Percentiles rank a stretch among this genome's conserved stretches.
phyloP scores from a whole-genome alignment of 1,284 basidiomycete species.

The Moesziomyces antarcticus region DNA sequence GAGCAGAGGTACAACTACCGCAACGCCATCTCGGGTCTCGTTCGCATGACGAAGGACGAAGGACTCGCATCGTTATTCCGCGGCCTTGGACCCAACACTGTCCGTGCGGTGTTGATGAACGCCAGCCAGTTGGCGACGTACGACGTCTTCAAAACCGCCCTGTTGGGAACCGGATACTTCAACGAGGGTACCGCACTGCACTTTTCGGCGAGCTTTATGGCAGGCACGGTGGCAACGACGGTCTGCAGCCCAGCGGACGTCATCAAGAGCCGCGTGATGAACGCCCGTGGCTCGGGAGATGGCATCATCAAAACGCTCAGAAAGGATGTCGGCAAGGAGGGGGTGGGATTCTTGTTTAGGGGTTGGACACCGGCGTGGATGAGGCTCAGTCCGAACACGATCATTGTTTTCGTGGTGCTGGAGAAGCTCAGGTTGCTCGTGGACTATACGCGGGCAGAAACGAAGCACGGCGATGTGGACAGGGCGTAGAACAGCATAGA shows the following conservation, averaged over 20 bases:
- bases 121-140: slow-evolving; percentile 68
- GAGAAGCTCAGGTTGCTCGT: slow-evolving; percentile 60
- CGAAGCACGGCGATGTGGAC: neutral
- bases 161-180: slow-evolving; percentile 68
- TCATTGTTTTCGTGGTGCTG: slow-evolving; percentile 64
- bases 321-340: slow-evolving; percentile 64
- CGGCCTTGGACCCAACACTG: slow-evolving; percentile 71
- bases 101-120: slow-evolving; percentile 72
- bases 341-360: slow-evolving; percentile 71
- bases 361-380: slow-evolving; percentile 73
- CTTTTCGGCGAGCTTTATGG: slow-evolving; percentile 70
- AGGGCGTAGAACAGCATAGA: slow-evolving; percentile 5
- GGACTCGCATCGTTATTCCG: slow-evolving; percentile 69
- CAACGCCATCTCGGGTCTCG: slow-evolving; percentile 70
- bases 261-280: slow-evolving; percentile 71
- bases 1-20: slow-evolving; percentile 63
- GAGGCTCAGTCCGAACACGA: slow-evolving; percentile 64
- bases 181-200: slow-evolving; percentile 71
- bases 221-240: slow-evolving; percentile 72
- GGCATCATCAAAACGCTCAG: slow-evolving; percentile 48
- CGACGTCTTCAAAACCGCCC: slow-evolving; percentile 71
- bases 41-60: slow-evolving; percentile 70
- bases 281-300: slow-evolving; percentile 37
- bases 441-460: slow-evolving; percentile 38
- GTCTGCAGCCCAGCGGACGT: slow-evolving; percentile 67